phyloP scores from a whole-genome alignment of 2,329 filamentous ascomycete species.

The Lasiodiplodia hormozganensis region DNA sequence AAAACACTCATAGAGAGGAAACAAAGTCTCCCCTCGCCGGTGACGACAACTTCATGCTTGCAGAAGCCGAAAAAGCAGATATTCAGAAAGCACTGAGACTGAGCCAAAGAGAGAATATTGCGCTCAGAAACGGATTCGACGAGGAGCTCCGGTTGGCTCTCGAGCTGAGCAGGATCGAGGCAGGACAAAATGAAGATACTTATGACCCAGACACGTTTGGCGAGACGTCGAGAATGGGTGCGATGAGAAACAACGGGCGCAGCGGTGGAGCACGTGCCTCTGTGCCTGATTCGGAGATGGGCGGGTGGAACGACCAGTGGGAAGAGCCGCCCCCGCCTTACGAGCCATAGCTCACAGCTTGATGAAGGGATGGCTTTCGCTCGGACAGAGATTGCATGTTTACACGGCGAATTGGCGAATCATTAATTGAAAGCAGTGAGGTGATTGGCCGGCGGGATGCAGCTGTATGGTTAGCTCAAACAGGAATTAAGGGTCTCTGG shows the following conservation, averaged over 20 bases:
- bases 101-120: background rate
- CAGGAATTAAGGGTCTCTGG: background rate
- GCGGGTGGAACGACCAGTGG: background rate
- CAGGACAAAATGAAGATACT: background rate
- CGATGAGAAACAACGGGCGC: conserved; percentile 8
- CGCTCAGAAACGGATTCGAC: background rate
- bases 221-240: conserved; percentile 19
- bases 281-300: conserved; percentile 2
- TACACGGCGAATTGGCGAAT: conserved; percentile 8
- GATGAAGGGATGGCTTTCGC: background rate
- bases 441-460: conserved; percentile 5
- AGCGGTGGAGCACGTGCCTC: background rate
- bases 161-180: conserved; percentile 7
- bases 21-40: background rate
- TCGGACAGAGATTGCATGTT: background rate
- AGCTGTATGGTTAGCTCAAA: conserved; percentile 4
- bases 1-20: background rate
- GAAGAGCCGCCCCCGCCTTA: conserved; percentile 15
- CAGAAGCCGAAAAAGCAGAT: background rate
- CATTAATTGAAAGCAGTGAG: conserved; percentile 1
- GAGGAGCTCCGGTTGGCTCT: conserved; percentile 6
- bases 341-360: background rate
- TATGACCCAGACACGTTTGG: conserved; percentile 14
- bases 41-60: background rate
- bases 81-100: background rate